phyloP scores from a whole-genome alignment of 2,329 filamentous ascomycete genomes.

The Arthrobotrys sinensis region DNA sequence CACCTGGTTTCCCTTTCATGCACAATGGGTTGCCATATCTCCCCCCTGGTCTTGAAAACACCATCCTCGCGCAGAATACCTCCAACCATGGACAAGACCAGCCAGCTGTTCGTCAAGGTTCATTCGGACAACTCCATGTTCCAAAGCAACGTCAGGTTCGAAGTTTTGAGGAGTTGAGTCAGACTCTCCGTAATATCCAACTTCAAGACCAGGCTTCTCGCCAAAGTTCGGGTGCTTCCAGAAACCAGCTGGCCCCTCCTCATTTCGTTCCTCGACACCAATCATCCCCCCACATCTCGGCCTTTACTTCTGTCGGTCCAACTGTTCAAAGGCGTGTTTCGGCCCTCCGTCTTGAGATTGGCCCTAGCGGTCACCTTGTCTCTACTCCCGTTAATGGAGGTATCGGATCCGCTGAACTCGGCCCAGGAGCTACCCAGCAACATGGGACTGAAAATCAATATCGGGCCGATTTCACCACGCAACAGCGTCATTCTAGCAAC shows the following conservation, averaged over 20 bases:
- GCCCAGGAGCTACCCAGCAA: background rate
- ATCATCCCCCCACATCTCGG: background rate
- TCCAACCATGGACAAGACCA: no score
- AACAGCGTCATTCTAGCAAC: no score
- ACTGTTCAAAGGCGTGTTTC: background rate
- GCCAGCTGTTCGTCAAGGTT: background rate
- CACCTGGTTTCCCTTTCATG: background rate
- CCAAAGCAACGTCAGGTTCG: background rate
- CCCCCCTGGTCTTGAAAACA: background rate
- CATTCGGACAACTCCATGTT: background rate
- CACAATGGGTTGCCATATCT: background rate
- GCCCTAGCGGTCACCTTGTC: slow-evolving; percentile 1
- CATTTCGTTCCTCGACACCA: background rate
- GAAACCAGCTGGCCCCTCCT: background rate
- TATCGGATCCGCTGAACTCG: background rate
- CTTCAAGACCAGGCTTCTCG: background rate
- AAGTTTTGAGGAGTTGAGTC: background rate
- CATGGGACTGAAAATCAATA: no score
- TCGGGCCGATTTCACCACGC: no score
- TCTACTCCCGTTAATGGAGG: background rate
- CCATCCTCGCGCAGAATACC: background rate
- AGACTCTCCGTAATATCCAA: background rate
- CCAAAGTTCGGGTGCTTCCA: background rate
- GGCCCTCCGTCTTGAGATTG: slow-evolving; percentile 12
- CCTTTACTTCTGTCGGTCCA: background rate